A percentile compares a stretch with the other conserved stretches of the same genome.
Conservation (phyloP, 495 filamentous ascomycete species). For the Sabuloglossum arenarium region DNA sequence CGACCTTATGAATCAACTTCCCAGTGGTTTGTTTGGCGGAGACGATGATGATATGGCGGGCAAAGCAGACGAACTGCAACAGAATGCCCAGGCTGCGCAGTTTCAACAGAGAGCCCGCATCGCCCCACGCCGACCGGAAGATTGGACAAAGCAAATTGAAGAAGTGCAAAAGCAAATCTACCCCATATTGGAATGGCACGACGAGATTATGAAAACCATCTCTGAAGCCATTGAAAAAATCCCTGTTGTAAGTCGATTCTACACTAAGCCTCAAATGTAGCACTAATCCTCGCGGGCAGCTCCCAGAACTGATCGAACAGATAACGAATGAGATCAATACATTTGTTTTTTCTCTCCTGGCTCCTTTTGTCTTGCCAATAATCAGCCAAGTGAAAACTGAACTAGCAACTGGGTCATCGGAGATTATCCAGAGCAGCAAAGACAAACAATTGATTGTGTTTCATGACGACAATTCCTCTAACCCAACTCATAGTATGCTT, state of each 20-base stretch:
- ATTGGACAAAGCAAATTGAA: slow-evolving; percentile 44
- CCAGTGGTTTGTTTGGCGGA: slow-evolving; percentile 49
- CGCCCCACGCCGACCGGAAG: slow-evolving; percentile 53
- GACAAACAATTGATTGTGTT: slow-evolving; percentile 73
- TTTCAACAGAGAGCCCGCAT: slow-evolving; percentile 37
- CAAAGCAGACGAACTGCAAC: slow-evolving; percentile 37
- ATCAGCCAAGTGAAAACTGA: slow-evolving; percentile 70
- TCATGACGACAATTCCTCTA: slow-evolving; percentile 45
- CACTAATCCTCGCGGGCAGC: slow-evolving; percentile 1
- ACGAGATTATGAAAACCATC: slow-evolving; percentile 62
- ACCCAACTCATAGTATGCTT: slow-evolving; percentile 92
- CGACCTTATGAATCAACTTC: slow-evolving; percentile 56
- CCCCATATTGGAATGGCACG: slow-evolving; percentile 73
- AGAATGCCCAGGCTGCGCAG: slow-evolving; percentile 30
- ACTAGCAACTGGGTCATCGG: slow-evolving; percentile 61
- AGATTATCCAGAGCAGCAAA: slow-evolving; percentile 62
- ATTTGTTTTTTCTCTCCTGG: slow-evolving; percentile 71
- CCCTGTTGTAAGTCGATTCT: slow-evolving; percentile 25
- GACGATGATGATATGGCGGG: slow-evolving; percentile 41
- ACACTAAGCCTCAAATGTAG: background rate
- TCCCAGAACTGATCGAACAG: slow-evolving; percentile 36
- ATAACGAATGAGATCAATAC: slow-evolving; percentile 35
- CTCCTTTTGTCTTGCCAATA: slow-evolving; percentile 68
- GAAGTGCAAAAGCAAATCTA: slow-evolving; percentile 55
- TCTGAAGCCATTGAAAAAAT: slow-evolving; percentile 57